Percentiles rank a stretch among this genome's conserved stretches.
phyloP scores from a whole-genome alignment of 2,329 filamentous ascomycete genomes.

The Magnaporthales sp. region DNA sequence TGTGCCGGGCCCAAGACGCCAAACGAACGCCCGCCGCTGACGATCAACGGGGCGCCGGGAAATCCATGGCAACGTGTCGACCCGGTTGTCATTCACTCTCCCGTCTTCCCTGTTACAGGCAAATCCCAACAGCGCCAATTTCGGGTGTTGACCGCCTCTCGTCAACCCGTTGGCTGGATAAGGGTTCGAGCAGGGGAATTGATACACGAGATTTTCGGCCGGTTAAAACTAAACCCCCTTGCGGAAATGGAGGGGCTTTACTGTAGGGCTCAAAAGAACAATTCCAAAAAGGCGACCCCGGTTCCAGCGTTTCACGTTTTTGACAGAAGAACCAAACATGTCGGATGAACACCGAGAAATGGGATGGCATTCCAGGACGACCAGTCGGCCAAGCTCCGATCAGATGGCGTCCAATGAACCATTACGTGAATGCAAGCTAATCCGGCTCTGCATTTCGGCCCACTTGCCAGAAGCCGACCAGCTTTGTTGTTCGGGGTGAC shows the following conservation, averaged over 20 bases:
- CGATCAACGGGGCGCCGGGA: background rate
- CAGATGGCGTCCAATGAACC: background rate
- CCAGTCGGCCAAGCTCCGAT: background rate
- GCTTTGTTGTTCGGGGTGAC: background rate
- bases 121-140: background rate
- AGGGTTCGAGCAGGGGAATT: background rate
- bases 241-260: background rate
- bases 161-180: background rate
- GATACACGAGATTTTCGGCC: background rate
- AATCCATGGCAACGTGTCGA: background rate
- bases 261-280: background rate
- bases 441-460: background rate
- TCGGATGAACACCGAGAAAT: background rate
- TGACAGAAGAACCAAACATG: background rate
- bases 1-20: background rate
- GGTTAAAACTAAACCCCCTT: background rate
- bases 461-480: background rate
- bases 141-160: background rate
- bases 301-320: background rate
- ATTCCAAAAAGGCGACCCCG: background rate
- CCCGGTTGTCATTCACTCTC: background rate
- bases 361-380: background rate
- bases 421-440: background rate
- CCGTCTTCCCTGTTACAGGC: background rate
- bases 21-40: background rate